Conservation (phyloP, 106 monocot genomes). For the Allium cepa region DNA sequence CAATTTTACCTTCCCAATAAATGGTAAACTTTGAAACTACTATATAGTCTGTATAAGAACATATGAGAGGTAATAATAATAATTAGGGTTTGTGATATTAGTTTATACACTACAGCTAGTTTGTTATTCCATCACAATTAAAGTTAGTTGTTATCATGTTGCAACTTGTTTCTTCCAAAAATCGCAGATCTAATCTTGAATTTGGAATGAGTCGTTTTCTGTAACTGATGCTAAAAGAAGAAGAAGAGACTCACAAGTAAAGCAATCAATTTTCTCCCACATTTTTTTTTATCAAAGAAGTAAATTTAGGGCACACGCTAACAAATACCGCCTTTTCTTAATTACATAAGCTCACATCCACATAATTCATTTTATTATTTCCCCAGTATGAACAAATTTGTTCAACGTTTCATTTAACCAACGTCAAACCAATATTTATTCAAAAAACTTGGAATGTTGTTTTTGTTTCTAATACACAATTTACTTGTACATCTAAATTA, state of each 20-base stretch:
- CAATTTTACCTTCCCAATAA: too few species aligned
- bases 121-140: too few species aligned
- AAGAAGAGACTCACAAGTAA: constrained; percentile 5
- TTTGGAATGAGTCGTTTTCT: too few species aligned
- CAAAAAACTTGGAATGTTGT: neutral
- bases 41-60: too few species aligned
- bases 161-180: too few species aligned
- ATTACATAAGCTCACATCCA: neutral
- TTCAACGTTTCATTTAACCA: neutral
- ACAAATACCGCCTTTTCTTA: neutral
- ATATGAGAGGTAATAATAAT: too few species aligned
- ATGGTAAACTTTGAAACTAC: too few species aligned
- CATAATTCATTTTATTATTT: neutral
- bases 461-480: neutral
- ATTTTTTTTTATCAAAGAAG: neutral
- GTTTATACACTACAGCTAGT: too few species aligned
- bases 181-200: too few species aligned
- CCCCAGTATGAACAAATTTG: neutral
- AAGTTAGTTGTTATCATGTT: too few species aligned
- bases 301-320: neutral
- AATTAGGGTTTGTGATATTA: too few species aligned
- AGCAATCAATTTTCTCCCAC: neutral
- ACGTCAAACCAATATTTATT: neutral
- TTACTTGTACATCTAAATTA: neutral
- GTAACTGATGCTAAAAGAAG: neutral